These are phyloP conservation scores for Diaporthe batatas DNA, from an alignment of 2,329 filamentous ascomycete genomes.

Conservation along the genomic window DNA sequence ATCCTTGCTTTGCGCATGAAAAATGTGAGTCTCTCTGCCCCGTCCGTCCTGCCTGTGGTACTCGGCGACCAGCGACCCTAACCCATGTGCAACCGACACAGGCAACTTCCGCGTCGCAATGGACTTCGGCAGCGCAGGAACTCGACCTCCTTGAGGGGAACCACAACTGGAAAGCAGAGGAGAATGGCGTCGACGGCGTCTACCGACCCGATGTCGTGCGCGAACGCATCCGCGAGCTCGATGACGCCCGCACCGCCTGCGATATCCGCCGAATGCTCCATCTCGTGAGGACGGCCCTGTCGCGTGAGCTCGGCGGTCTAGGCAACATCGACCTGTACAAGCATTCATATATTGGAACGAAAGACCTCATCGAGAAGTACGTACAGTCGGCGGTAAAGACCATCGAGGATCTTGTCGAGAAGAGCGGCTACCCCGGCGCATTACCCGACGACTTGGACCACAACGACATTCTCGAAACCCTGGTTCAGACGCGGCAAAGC, in stretches of 20 bases:
- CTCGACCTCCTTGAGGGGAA: slow-evolving; percentile 86
- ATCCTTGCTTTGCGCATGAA: slow-evolving; percentile 75
- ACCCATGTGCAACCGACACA: slow-evolving; percentile 50
- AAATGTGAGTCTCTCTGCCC: slow-evolving; percentile 64
- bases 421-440: slow-evolving; percentile 57
- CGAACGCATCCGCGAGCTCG: slow-evolving; percentile 77
- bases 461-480: slow-evolving; percentile 73
- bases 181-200: slow-evolving; percentile 64
- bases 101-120: slow-evolving; percentile 78
- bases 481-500: slow-evolving; percentile 80
- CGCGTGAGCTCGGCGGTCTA: slow-evolving; percentile 87
- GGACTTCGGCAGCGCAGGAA: slow-evolving; percentile 80
- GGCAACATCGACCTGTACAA: slow-evolving; percentile 85
- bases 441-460: slow-evolving; percentile 69
- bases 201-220: slow-evolving; percentile 80
- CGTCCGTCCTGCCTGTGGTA: not conserved
- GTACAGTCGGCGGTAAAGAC: slow-evolving; percentile 83
- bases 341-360: slow-evolving; percentile 88
- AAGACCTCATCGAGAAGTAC: slow-evolving; percentile 87
- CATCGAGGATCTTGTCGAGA: slow-evolving; percentile 77
- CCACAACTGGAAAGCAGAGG: slow-evolving; percentile 82
- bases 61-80: slow-evolving; percentile 39
- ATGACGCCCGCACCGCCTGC: slow-evolving; percentile 77
- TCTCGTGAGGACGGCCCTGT: slow-evolving; percentile 83
- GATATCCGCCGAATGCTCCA: slow-evolving; percentile 85